Conservation (phyloP, 352 stramenopile species). For the Peronosclerospora sorghi region DNA sequence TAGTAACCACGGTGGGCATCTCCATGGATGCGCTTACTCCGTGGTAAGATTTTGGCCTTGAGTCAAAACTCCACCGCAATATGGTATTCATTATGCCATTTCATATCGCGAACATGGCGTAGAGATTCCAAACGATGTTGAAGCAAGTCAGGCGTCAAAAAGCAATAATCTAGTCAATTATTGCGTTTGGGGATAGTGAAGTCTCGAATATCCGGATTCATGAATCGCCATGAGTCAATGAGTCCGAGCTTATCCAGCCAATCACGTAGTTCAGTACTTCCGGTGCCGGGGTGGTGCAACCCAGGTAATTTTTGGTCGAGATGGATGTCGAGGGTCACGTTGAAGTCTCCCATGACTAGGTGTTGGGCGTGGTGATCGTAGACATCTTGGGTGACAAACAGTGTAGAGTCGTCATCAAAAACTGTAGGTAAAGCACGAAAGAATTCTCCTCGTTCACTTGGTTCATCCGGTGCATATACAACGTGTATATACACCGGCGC, state of each 20-base stretch:
- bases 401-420: not conserved
- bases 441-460: not conserved
- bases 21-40: not conserved
- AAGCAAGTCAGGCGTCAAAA: slow-evolving; percentile 5
- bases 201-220: slow-evolving; percentile 2
- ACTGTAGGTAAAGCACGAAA: not conserved
- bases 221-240: slow-evolving; percentile 7
- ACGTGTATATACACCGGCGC: slow-evolving; percentile 1
- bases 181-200: slow-evolving; percentile 5
- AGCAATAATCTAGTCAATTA: slow-evolving; percentile 10
- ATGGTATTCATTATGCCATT: slow-evolving; percentile 14
- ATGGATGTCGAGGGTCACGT: not conserved
- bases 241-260: not conserved
- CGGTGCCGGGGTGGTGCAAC: not conserved
- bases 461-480: slow-evolving; percentile 8
- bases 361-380: not conserved
- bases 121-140: slow-evolving; percentile 3
- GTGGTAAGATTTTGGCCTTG: slow-evolving; percentile 3
- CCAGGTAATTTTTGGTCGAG: not conserved
- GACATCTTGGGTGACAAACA: too few species aligned
- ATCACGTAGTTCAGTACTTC: not conserved
- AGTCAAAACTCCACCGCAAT: slow-evolving; percentile 1
- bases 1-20: slow-evolving; percentile 2
- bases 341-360: not conserved
- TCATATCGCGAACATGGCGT: slow-evolving; percentile 1